phyloP scores from a whole-genome alignment of 2,329 filamentous ascomycete genomes.

The Nigrospora sphaerica region DNA sequence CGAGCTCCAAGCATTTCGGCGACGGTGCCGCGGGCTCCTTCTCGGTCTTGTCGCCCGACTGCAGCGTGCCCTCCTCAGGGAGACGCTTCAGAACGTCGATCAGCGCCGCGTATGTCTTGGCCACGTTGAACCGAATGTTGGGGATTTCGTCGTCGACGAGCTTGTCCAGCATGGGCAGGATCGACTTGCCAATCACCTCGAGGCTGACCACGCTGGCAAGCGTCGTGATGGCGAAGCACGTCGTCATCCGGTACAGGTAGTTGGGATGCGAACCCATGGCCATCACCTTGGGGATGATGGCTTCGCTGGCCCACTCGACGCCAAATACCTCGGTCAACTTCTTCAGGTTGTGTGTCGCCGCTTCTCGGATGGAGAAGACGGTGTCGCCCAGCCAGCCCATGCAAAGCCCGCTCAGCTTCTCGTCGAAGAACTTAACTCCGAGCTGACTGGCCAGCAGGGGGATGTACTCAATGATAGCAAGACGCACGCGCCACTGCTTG shows the following conservation, averaged over 20 bases:
- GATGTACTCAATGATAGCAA: constrained; percentile 99
- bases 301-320: constrained; percentile 93
- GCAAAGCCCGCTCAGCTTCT: constrained; percentile 89
- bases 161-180: constrained; percentile 93
- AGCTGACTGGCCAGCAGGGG: constrained; percentile 91
- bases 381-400: constrained; percentile 99
- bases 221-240: constrained; percentile 99
- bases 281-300: constrained; percentile 98
- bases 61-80: constrained; percentile 80
- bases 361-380: constrained; percentile 96
- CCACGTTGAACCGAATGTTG: constrained; percentile 99
- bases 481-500: constrained; percentile 96
- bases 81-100: constrained; percentile 89
- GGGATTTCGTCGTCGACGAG: constrained; percentile 92
- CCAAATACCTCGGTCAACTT: constrained; percentile 98
- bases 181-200: constrained; percentile 85
- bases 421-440: constrained; percentile 95
- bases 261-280: constrained; percentile 97
- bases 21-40: constrained; percentile 52
- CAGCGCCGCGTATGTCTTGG: constrained; percentile 89
- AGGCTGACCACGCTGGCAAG: constrained; percentile 88
- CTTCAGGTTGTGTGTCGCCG: constrained; percentile 94
- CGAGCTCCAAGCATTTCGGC: constrained; percentile 68
- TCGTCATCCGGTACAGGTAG: constrained; percentile 99
- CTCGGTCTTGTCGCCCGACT: constrained; percentile 75